Evolutionary conservation across 2,329 filamentous ascomycete genomes (phyloP), one percentile per base, ranked within the genome.

Genomic region (Colletotrichum higginsianum): DNA sequence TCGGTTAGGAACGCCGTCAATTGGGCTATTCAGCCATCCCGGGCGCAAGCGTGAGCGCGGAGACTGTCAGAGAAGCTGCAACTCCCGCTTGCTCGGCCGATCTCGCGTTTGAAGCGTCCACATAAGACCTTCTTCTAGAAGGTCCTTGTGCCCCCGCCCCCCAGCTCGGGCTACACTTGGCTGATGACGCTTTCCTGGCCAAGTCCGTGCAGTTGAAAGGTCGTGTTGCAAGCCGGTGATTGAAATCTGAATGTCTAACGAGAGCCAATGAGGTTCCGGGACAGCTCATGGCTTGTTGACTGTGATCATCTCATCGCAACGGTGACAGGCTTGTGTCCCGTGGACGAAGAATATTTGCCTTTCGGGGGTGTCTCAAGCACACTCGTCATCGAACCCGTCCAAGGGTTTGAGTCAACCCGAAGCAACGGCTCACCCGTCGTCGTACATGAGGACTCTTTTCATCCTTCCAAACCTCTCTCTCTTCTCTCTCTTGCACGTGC

Each of bases 81-180:
- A 40, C 56, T 44, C 50, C 21, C 52, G 56, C 50, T 50, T 30
- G 57, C 67, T 67, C 64, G 64, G 67, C 64, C 64, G 57, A 71
- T 67, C 57, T 67, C 46, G 50, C 47, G 64, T 57, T 71, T 71
- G 63, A 61, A 46, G 50, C 50, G 57, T 21, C 26, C 57, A 61
- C 50, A 67, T 61, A 49, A 26, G 63, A 61, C 50, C 63, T 71
- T 49, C 44, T 67, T 71, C 67, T 71, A 67, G 67, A 71, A 71
- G 50, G 18, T 18, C 57, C 62, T 52, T 50, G 52, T 57, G 35
- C 64, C 57, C 44, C 30, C 30, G 0, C 30, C 30, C 30, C 52
- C 35, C 57, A 56, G 38, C 56, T 53, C 18, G 16, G 26, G 23
- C 21, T 30, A 21, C 30, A 16, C 35, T 38, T 67, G 67, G 46